Evolutionary conservation across 768 basidiomycete genomes (phyloP), one percentile per base, ranked within the genome.

Genomic region (Mycena chlorophos): DNA sequence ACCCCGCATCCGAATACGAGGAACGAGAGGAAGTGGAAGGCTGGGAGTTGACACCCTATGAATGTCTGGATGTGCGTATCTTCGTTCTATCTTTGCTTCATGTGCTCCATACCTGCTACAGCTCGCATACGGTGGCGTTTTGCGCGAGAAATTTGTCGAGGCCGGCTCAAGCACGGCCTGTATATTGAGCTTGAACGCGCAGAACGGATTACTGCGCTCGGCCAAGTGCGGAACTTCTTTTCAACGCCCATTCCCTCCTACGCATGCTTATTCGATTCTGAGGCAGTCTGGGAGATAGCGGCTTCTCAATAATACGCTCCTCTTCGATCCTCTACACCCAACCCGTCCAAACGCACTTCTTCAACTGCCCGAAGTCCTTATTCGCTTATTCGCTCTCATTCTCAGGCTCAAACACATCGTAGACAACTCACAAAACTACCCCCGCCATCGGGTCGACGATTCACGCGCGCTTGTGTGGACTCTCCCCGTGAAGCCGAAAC

Each of bases 101-200:
- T 12, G 37, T 6, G 1, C n/a, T 25, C 25, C 46, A 63, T 73
- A 27, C 20, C 12, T 31, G 30, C 10, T 19, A 3, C 31, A 62
- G 60, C 47, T 62, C 20, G 81, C 83, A 17, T 75, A 82, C 63
- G 69, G 70, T 25, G 78, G 73, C 22, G 79, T 85, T 5, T 58
- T 82, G 27, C 69, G 75, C 51, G 82, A 85, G 63, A 69, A 71
- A 34, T 60, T 58, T 6, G 79, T 62, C 26, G 56, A 58, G 28
- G 53, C 56, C 17, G 56, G 83, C 51, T 85, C 84, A 19, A 84
- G 83, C 56, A 84, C 83, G 0, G 82, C 81, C 20, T 81, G 80
- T 54, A 65, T 85, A 17, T 50, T 82, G 17, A 80, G 73, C 49
- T 57, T 83, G n/a, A 83, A 83, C 55, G 69, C 78, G 16, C 73